Conservation (phyloP, 2,329 filamentous ascomycete species). For the Penicillium sp. region DNA sequence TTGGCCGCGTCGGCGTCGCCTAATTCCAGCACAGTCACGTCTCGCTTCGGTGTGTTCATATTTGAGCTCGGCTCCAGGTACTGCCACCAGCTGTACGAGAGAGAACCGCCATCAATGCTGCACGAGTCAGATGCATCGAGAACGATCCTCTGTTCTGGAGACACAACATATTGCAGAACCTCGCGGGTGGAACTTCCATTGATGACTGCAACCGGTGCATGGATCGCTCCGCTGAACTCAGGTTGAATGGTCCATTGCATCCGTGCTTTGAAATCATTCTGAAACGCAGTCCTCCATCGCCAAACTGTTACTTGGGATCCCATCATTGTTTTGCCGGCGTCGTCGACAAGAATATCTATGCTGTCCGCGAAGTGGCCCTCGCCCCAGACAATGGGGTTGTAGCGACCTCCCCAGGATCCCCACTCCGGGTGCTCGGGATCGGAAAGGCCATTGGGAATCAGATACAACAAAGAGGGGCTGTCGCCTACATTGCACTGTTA, state of each 20-base stretch:
- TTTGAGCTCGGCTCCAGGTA: constrained; percentile 9
- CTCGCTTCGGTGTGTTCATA: not conserved
- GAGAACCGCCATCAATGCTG: not conserved
- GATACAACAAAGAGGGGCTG: not conserved
- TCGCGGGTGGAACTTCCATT: not conserved
- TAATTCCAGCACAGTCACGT: constrained; percentile 1
- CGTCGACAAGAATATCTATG: not conserved
- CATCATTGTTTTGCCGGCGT: not conserved
- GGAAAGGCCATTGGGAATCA: constrained; percentile 1
- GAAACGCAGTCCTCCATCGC: constrained; percentile 2
- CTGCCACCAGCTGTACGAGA: constrained; percentile 10
- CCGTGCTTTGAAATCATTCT: constrained; percentile 1
- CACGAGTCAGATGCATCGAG: constrained; percentile 2
- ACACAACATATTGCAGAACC: not conserved
- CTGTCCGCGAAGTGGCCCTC: constrained; percentile 1
- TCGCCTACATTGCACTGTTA: not conserved
- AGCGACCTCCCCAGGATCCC: constrained; percentile 3
- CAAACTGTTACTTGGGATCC: not conserved
- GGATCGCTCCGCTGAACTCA: not conserved
- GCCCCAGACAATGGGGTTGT: not conserved
- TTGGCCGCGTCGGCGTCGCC: not conserved
- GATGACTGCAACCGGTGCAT: not conserved
- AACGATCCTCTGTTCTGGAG: not conserved
- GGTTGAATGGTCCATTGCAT: not conserved
- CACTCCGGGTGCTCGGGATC: constrained; percentile 1